Conservation (phyloP, 108 stramenopile species). For the Asterionellopsis glacialis region DNA sequence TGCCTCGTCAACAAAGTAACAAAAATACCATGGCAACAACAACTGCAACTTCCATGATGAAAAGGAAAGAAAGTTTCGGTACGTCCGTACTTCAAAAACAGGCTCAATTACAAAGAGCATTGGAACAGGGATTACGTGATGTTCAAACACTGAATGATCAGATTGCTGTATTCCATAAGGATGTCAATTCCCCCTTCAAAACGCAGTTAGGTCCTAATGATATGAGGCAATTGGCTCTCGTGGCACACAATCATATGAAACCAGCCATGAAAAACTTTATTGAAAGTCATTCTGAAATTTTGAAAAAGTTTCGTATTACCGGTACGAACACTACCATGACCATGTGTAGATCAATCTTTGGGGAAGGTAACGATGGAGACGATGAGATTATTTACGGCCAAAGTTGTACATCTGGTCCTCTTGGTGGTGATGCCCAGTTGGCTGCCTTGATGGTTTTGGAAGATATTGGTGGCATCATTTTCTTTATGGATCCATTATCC, state of each 20-base stretch:
- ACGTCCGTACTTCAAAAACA: too few relatives aligned
- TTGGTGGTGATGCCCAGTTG: constrained; percentile 31
- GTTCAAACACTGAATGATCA: too few relatives aligned
- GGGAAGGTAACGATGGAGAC: constrained; percentile 7
- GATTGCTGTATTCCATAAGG: too few relatives aligned
- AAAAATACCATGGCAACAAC: too few relatives aligned
- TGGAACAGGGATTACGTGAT: too few relatives aligned
- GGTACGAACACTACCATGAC: constrained; percentile 27
- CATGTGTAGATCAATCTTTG: too few relatives aligned
- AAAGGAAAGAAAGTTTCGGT: too few relatives aligned
- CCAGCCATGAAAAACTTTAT: constrained; percentile 31
- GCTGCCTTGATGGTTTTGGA: constrained; percentile 24
- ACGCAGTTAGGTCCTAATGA: constrained; percentile 16
- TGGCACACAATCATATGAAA: constrained; percentile 37
- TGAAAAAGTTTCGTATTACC: constrained; percentile 27
- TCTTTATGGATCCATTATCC: constrained; percentile 29
- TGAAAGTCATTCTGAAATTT: constrained; percentile 10
- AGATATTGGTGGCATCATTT: constrained; percentile 27
- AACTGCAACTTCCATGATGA: too few relatives aligned
- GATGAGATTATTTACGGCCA: constrained; percentile 17
- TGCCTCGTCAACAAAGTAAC: too few relatives aligned
- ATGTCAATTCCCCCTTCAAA: too few relatives aligned
- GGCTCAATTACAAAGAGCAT: too few relatives aligned
- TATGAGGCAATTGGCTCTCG: constrained; percentile 22
- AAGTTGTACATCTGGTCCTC: constrained; percentile 27